Evolutionary conservation across 2,329 filamentous ascomycete species (phyloP), one percentile per base, ranked within the genome.

Genomic region (Aschersonia sp.): DNA sequence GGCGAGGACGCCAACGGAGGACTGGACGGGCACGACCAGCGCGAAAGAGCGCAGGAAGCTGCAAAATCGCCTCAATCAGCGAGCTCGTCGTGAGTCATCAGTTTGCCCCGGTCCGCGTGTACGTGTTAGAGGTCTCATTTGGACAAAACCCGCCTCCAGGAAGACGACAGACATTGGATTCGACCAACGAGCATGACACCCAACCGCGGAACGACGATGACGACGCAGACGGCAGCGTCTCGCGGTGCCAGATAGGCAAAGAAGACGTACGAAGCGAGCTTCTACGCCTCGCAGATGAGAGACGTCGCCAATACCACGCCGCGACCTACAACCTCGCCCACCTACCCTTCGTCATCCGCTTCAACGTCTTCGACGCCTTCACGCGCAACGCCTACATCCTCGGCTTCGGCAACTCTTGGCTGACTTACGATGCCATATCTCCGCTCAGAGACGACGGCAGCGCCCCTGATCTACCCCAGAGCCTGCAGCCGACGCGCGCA

Each of bases 401-500:
- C 28, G 40, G 45, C 43, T 50, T 53, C 32, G 35, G 49, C 29
- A 31, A n/a, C 0, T 46, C 40, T 3, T 51, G 51, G 47, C 50
- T 58, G 30, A 45, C n/a, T 20, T 47, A 53, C 45, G 54, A 56
- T 12, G 45, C 50, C 40, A 42, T 55, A 9, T 58, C 53, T 43
- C 58, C 48, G 5, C 59, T 53, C 41, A 32, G 30, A 38, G 3
- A 45, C 5, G n/a, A 6, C 44, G 48, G 0, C 45, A 51, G 3
- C 44, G 31, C 6, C 52, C 5, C 7, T n/a, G 2, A 5, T 10
- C 51, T 45, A 20, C 54, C 55, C 1, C 43, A 43, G 2, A 53
- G 43, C 31, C 55, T 65, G 38, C 51, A 48, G 1, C 61, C 62
- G 5, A 64, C 61, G 7, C 42, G 40, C 1, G 46, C 62, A 3